phyloP scores from a whole-genome alignment of 495 filamentous ascomycete genomes.

The Penicillium turbatum region DNA sequence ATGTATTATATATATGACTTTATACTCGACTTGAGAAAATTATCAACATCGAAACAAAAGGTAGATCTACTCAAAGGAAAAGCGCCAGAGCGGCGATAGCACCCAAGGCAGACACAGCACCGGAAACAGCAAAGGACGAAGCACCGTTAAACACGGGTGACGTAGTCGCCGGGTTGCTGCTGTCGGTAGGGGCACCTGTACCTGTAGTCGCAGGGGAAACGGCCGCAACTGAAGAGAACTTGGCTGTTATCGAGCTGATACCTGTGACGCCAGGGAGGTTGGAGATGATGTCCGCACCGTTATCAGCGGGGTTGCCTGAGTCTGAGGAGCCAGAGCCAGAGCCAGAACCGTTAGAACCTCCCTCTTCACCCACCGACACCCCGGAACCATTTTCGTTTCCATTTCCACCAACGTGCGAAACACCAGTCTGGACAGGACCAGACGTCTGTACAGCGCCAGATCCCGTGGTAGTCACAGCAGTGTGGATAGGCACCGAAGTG shows the following conservation, averaged over 20 bases:
- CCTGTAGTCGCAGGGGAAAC: neutral
- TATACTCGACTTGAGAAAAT: neutral
- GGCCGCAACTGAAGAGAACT: neutral
- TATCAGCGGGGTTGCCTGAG: neutral
- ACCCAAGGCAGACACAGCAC: neutral
- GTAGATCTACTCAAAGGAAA: neutral
- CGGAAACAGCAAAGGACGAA: neutral
- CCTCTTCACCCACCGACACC: neutral
- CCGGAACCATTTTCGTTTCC: neutral
- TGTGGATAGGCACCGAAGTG: conserved; percentile 1
- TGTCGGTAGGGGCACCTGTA: neutral
- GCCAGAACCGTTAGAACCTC: neutral
- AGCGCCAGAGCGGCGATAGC: neutral
- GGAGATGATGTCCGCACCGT: neutral
- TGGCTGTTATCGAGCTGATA: neutral
- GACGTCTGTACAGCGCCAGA: neutral
- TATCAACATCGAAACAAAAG: neutral
- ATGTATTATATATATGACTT: neutral
- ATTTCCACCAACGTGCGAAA: neutral
- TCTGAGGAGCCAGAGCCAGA: neutral
- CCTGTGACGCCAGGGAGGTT: neutral
- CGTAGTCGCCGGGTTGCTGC: neutral
- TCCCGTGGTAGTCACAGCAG: neutral
- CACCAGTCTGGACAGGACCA: neutral
- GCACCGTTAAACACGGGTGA: conserved; percentile 4